phyloP scores from a whole-genome alignment of 768 basidiomycete species.

The Panellus pusillus region DNA sequence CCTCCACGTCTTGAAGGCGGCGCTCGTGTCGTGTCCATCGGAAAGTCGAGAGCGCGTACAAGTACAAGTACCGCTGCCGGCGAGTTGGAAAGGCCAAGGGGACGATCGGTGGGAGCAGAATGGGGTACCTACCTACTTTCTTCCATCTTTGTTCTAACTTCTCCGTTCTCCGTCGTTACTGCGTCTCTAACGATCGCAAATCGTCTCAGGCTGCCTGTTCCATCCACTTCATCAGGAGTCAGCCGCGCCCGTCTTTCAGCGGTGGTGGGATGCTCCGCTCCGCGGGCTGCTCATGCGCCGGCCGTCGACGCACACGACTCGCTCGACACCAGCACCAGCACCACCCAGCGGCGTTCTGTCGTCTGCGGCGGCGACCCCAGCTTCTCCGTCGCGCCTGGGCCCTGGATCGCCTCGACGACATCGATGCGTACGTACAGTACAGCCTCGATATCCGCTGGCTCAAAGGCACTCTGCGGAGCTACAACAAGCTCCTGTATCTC shows the following conservation, averaged over 20 bases:
- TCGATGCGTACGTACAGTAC: slow-evolving; percentile 94
- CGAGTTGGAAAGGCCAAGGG: slow-evolving; percentile 69
- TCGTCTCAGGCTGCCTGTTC: too few species aligned
- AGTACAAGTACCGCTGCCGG: slow-evolving; percentile 86
- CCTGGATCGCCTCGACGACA: slow-evolving; percentile 85
- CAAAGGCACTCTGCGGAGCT: slow-evolving; percentile 91
- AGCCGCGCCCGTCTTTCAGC: too few species aligned
- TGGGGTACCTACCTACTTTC: too few species aligned
- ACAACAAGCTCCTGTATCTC: slow-evolving; percentile 91
- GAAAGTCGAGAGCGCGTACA: slow-evolving; percentile 90
- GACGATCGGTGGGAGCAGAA: slow-evolving; percentile 45
- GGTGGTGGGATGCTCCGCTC: too few species aligned
- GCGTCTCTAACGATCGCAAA: too few species aligned
- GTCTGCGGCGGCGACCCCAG: slow-evolving; percentile 94
- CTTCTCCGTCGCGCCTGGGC: slow-evolving; percentile 92
- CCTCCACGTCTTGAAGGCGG: slow-evolving; percentile 78
- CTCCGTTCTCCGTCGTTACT: too few species aligned
- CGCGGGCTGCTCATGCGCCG: too few species aligned
- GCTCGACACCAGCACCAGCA: too few species aligned
- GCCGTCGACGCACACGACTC: slow-evolving; percentile 55
- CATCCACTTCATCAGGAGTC: too few species aligned
- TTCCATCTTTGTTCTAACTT: too few species aligned
- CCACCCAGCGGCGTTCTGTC: slow-evolving; percentile 43
- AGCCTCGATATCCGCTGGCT: too few species aligned
- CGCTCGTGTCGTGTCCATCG: slow-evolving; percentile 86